These are phyloP conservation scores for Cystobasidiopsis lactophilus DNA, from an alignment of 768 basidiomycete genomes.

Conservation along the genomic window DNA sequence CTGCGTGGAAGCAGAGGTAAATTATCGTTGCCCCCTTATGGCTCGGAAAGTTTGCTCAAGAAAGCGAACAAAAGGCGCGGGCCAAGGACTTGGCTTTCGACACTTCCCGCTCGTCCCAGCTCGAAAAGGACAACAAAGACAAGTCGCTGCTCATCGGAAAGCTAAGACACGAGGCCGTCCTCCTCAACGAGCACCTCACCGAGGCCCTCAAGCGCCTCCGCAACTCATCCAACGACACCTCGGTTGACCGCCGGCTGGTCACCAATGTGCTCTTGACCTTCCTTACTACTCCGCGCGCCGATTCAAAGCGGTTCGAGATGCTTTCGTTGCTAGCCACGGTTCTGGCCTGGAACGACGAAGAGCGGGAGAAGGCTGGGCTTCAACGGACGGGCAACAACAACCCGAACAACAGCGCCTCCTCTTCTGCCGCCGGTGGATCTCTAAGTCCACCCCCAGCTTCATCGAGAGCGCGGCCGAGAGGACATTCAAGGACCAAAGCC, in stretches of 20 bases:
- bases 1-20: conserved; percentile 64
- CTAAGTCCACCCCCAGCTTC: neutral
- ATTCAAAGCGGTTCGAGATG: conserved; percentile 94
- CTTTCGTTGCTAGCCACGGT: conserved; percentile 66
- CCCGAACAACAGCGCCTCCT: neutral
- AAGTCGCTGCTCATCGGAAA: conserved; percentile 90
- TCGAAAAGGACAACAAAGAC: conserved; percentile 83
- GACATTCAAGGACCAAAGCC: conserved; percentile 7
- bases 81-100: no score
- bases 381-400: no score
- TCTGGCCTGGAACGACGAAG: conserved; percentile 74
- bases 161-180: conserved; percentile 86
- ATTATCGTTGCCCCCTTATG: conserved; percentile 13
- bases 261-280: conserved; percentile 84
- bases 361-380: conserved; percentile 75
- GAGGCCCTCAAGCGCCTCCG: conserved; percentile 89
- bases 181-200: conserved; percentile 90
- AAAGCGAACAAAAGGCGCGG: no score
- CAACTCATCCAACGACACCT: conserved; percentile 57
- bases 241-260: conserved; percentile 75
- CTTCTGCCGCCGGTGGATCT: neutral
- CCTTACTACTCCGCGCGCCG: conserved; percentile 68
- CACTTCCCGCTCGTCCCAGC: conserved; percentile 39
- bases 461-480: conserved; percentile 1
- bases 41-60: no score